phyloP scores from a whole-genome alignment of 305 asterid species.

The Fraxinus floribunda region DNA sequence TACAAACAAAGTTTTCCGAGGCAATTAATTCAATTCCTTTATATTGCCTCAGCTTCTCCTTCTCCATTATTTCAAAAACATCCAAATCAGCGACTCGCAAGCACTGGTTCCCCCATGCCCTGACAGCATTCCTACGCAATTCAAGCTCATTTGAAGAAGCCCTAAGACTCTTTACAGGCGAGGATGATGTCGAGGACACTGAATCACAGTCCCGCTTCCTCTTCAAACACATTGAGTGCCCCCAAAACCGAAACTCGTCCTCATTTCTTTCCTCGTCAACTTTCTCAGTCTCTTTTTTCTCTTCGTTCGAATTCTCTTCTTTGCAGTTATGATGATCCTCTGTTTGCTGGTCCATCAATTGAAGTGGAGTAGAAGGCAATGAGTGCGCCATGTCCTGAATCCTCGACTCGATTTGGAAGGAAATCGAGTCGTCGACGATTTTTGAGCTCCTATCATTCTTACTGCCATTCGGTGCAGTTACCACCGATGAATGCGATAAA shows the following conservation, averaged over 20 bases:
- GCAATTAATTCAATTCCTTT: constrained; percentile 93
- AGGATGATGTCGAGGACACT: constrained; percentile 39
- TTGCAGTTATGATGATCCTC: constrained; percentile 30
- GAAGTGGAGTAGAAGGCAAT: constrained; percentile 71
- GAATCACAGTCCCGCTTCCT: constrained; percentile 74
- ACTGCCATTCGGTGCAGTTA: constrained; percentile 24
- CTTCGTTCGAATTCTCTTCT: constrained; percentile 27
- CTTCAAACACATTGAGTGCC: constrained; percentile 87
- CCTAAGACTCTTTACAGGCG: constrained; percentile 43
- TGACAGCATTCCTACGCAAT: constrained; percentile 49
- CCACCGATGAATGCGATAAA: constrained; percentile 50
- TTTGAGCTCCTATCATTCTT: constrained; percentile 34
- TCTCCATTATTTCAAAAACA: constrained; percentile 78
- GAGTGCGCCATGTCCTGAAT: constrained; percentile 39
- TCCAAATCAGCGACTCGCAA: constrained; percentile 77
- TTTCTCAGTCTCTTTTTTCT: constrained; percentile 24
- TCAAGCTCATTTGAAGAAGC: constrained; percentile 48
- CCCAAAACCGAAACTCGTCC: constrained; percentile 76
- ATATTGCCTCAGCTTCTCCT: constrained; percentile 82
- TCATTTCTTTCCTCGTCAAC: constrained; percentile 48
- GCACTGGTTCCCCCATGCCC: constrained; percentile 88
- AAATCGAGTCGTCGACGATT: constrained; percentile 59
- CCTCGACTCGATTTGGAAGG: constrained; percentile 76
- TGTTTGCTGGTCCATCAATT: constrained; percentile 75
- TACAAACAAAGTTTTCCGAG: constrained; percentile 95